Evolutionary conservation across 2,329 filamentous ascomycete species (phyloP).

Genomic region (Ascochyta pisi): DNA sequence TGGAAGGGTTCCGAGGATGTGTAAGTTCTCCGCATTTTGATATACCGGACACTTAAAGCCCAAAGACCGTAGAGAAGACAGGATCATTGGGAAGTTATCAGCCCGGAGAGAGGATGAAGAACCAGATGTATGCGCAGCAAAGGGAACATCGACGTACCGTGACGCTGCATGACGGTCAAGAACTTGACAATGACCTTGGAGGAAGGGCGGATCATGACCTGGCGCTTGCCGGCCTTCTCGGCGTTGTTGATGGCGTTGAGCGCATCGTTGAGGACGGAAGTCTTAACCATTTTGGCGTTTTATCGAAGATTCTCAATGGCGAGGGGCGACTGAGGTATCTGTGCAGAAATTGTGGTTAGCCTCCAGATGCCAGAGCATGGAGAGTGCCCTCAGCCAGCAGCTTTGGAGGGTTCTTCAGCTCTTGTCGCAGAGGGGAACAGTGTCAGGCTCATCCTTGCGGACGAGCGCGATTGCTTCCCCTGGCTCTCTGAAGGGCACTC

Average conservation of each 20-base stretch:
- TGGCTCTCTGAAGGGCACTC: constrained; percentile 61
- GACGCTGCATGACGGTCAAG: constrained; percentile 98
- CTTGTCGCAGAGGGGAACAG: constrained; percentile 58
- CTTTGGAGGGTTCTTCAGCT: constrained; percentile 71
- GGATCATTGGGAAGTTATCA: constrained; percentile 99
- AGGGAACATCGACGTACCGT: constrained; percentile 74
- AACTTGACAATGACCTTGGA: constrained; percentile 99
- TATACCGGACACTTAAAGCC: constrained; percentile 99
- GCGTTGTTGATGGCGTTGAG: constrained; percentile 99
- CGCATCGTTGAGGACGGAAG: constrained; percentile 99
- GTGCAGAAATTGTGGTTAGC: constrained; percentile 58
- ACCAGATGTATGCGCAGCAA: constrained; percentile 17
- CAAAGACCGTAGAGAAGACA: constrained; percentile 82
- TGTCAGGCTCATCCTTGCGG: constrained; percentile 50
- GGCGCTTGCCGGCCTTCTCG: constrained; percentile 99
- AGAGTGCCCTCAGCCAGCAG: constrained; percentile 68
- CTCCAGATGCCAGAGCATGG: constrained; percentile 69
- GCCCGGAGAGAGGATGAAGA: constrained; percentile 70
- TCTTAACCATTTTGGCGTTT: constrained; percentile 95
- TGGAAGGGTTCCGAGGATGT: constrained; percentile 78
- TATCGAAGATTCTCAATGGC: constrained; percentile 81
- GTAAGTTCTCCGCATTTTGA: constrained; percentile 88
- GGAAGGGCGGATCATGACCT: constrained; percentile 95
- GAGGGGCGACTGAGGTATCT: constrained; percentile 67
- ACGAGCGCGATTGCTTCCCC: constrained; percentile 53